These are phyloP conservation scores for Rhizopogon roseolus DNA, from an alignment of 768 basidiomycete genomes.

Conservation along the genomic window DNA sequence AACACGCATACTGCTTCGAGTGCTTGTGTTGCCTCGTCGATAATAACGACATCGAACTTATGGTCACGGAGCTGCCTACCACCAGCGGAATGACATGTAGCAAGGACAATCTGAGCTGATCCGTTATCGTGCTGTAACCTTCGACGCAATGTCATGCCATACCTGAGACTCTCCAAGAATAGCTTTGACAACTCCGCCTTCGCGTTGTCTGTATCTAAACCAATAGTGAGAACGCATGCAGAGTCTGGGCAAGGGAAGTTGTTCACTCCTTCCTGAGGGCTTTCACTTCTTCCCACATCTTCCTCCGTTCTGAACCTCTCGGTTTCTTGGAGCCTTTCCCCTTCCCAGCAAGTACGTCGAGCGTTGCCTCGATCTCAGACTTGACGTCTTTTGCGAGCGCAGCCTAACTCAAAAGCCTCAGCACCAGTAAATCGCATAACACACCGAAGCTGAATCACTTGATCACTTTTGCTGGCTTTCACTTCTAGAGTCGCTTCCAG, in stretches of 20 bases:
- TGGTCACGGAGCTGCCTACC: conserved; percentile 73
- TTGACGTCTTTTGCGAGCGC: conserved; percentile 87
- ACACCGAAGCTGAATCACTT: conserved; percentile 31
- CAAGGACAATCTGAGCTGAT: conserved; percentile 64
- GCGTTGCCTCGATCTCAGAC: conserved; percentile 68
- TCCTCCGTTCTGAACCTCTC: conserved; percentile 69
- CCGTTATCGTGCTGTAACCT: background rate
- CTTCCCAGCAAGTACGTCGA: conserved; percentile 65
- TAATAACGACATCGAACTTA: conserved; percentile 88
- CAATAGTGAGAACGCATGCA: background rate
- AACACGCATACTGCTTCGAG: conserved; percentile 67
- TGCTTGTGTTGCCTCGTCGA: conserved; percentile 98
- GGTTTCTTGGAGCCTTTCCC: conserved; percentile 69
- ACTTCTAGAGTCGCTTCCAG: conserved; percentile 68
- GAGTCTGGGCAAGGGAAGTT: background rate
- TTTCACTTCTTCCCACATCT: conserved; percentile 83
- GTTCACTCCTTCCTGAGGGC: conserved; percentile 86
- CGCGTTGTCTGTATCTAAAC: conserved; percentile 79
- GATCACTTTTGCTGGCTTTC: conserved; percentile 69
- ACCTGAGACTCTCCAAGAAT: conserved; percentile 81
- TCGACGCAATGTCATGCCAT: background rate
- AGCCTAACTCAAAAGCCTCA: conserved; percentile 41
- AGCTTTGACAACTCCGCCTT: conserved; percentile 76
- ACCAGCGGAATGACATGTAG: conserved; percentile 94
- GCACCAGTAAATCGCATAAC: background rate